These are phyloP conservation scores for Lyophyllum atratum DNA, from an alignment of 768 basidiomycete species.

Conservation along the genomic window DNA sequence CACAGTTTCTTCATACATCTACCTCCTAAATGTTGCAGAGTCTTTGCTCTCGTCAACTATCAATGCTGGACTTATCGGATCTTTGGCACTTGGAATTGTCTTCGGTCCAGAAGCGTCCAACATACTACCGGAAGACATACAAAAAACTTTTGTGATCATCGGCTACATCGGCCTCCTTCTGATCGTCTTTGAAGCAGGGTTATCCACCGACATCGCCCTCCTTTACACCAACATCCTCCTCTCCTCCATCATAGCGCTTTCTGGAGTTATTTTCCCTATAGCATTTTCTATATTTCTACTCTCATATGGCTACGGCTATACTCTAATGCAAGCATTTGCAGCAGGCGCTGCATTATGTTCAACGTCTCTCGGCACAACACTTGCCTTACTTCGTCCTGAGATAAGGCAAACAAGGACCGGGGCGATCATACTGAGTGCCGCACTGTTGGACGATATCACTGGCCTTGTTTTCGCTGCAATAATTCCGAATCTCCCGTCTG, in stretches of 20 bases:
- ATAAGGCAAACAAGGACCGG: constrained; percentile 53
- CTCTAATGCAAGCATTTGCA: constrained; percentile 51
- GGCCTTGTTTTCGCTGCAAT: constrained; percentile 62
- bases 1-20: constrained; percentile 1
- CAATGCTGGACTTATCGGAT: constrained; percentile 50
- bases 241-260: constrained; percentile 49
- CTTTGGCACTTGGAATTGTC: constrained; percentile 55
- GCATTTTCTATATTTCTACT: constrained; percentile 49
- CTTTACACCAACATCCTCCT: constrained; percentile 49
- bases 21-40: constrained; percentile 51
- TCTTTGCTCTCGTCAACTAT: constrained; percentile 38
- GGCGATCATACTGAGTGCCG: constrained; percentile 59
- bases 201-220: constrained; percentile 48
- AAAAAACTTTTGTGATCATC: constrained; percentile 45
- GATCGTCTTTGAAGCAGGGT: constrained; percentile 61
- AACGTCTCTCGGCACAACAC: constrained; percentile 68
- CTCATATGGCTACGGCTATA: constrained; percentile 40
- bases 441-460: constrained; percentile 65
- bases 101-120: constrained; percentile 52
- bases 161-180: constrained; percentile 49
- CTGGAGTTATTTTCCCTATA: constrained; percentile 54
- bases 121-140: constrained; percentile 42
- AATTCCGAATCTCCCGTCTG: constrained; percentile 41
- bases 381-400: constrained; percentile 55
- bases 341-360: constrained; percentile 64